A percentile compares a stretch with the other conserved stretches of the same genome.
Evolutionary conservation across 345 rosid genomes (phyloP).

Genomic region (Moringa oleifera): DNA sequence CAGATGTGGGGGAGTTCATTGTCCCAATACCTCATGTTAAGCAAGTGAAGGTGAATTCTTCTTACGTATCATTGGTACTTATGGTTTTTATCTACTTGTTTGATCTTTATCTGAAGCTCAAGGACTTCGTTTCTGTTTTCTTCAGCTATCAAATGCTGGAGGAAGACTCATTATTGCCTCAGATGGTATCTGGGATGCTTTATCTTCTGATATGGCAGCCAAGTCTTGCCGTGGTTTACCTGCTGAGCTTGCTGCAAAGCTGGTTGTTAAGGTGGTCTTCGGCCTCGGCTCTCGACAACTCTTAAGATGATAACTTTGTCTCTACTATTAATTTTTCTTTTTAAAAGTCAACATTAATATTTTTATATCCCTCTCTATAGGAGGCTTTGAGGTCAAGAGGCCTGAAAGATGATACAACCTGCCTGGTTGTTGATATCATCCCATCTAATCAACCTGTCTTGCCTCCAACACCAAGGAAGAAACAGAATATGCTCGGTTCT

Average conservation of each 20-base stretch:
- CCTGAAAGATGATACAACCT: slow-evolving; percentile 97
- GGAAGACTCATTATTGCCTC: slow-evolving; percentile 98
- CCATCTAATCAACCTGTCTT: slow-evolving; percentile 73
- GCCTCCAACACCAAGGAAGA: slow-evolving; percentile 66
- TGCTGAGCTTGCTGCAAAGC: slow-evolving; percentile 94
- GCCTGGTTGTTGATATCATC: slow-evolving; percentile 95
- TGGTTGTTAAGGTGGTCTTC: slow-evolving; percentile 83
- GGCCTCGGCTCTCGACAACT: background rate
- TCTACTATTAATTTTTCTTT: slow-evolving; percentile 1
- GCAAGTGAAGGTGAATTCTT: slow-evolving; percentile 82
- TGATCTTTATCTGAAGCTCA: slow-evolving; percentile 4
- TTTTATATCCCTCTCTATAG: slow-evolving; percentile 31
- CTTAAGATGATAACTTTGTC: background rate
- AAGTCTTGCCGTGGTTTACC: slow-evolving; percentile 91
- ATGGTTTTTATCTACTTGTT: slow-evolving; percentile 3
- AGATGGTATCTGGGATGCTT: slow-evolving; percentile 98
- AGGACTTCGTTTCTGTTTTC: slow-evolving; percentile 10
- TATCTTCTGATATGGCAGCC: slow-evolving; percentile 93
- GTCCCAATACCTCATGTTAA: slow-evolving; percentile 98
- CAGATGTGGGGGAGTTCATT: slow-evolving; percentile 96
- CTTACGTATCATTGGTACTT: slow-evolving; percentile 1
- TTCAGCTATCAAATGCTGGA: slow-evolving; percentile 85
- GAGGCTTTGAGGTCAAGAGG: slow-evolving; percentile 97
- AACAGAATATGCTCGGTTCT: slow-evolving; percentile 55
- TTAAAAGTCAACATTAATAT: too few relatives aligned